Evolutionary conservation across 2,329 filamentous ascomycete species (phyloP), one percentile per base, ranked within the genome.

Genomic region (Fusarium sp.): DNA sequence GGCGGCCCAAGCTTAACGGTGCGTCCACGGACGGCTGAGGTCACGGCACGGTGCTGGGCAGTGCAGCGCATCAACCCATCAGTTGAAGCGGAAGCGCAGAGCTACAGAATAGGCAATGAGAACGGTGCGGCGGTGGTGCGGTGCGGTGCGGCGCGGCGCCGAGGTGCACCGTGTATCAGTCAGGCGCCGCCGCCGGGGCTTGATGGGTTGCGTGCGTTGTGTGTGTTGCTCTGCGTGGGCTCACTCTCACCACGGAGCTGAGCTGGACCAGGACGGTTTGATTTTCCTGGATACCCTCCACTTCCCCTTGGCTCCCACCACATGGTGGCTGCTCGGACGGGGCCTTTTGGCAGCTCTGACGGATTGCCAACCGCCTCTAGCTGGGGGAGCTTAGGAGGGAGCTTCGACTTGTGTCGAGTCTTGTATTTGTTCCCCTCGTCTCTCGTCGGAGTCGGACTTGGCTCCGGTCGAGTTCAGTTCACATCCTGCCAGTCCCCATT

Each of bases 401-500:
- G 65, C 57, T 66, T 76, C 65, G 63, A 75, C 67, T 70, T 67
- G 38, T 72, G 60, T 77, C 61, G 70, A 70, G 66, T 77, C 65
- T 73, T 76, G 74, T 76, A 71, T 72, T 76, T 74, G 61, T 68
- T 76, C 74, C 74, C 74, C 72, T 75, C 73, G 76, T 77, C 69
- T 66, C 64, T 79, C 47, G 76, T 79, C 77, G 77, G 77, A 79
- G 76, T 52, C 77, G 77, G 77, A 70, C 77, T 78, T 78, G 73
- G 74, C 77, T 79, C 77, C 77, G 76, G 77, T 71, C 74, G 54
- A 79, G 70, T 77, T 78, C 76, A 73, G 69, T 78, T 79, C 71
- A 77, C 68, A 74, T 76, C 65, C 74, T 79, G 68, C 76, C 76
- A 73, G 75, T 79, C 74, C 75, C 76, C 72, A 77, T 79, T 77